Conservation (phyloP, 345 rosid genomes). For the Kernera saxatilis region DNA sequence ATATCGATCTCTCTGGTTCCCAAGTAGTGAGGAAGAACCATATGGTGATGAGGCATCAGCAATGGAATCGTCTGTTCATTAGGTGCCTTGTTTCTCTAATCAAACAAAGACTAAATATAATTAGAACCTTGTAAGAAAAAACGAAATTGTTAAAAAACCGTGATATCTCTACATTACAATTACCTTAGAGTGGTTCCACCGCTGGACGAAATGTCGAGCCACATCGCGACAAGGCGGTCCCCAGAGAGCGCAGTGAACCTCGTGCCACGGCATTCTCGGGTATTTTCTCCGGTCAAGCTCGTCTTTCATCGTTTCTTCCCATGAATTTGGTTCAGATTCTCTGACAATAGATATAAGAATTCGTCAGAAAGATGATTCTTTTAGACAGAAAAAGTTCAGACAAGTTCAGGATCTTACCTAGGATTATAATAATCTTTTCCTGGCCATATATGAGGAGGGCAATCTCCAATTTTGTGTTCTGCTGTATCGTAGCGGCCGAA, state of each 20-base stretch:
- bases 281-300: constrained; percentile 65
- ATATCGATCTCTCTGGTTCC: constrained; percentile 63
- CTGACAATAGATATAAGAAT: constrained; percentile 25
- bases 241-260: constrained; percentile 93
- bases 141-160: neutral
- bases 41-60: constrained; percentile 89
- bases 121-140: neutral
- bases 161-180: neutral
- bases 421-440: constrained; percentile 97
- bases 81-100: constrained; percentile 84
- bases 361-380: neutral
- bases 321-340: constrained; percentile 95
- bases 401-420: constrained; percentile 39
- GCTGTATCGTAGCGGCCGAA: constrained; percentile 83
- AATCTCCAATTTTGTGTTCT: constrained; percentile 75
- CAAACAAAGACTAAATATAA: neutral
- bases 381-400: neutral
- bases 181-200: constrained; percentile 99
- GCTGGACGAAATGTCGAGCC: constrained; percentile 88
- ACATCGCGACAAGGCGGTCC: constrained; percentile 93
- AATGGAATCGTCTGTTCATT: constrained; percentile 78
- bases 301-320: constrained; percentile 89
- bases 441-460: constrained; percentile 68
- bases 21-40: constrained; percentile 96
- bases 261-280: constrained; percentile 99